These are phyloP conservation scores for Vanrija sp. DNA, from an alignment of 1,284 basidiomycete genomes.

Conservation along the genomic window DNA sequence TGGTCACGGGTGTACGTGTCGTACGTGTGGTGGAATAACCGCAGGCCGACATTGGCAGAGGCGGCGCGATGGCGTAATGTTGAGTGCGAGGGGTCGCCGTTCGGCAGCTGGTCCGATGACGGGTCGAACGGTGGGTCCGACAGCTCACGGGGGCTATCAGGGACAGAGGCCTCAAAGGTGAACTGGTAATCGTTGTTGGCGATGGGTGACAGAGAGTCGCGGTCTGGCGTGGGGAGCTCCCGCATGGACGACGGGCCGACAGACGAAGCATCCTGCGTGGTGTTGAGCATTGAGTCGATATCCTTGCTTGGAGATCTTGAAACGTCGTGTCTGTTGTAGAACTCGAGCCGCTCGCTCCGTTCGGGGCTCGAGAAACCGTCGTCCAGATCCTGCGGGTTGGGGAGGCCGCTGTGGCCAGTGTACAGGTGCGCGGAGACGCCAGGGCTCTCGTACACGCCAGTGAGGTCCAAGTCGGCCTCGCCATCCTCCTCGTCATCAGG, in stretches of 20 bases:
- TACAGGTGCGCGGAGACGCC: too few species aligned
- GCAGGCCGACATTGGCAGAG: conserved; percentile 66
- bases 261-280: background rate
- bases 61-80: conserved; percentile 31
- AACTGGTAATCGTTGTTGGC: conserved; percentile 59
- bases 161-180: conserved; percentile 56
- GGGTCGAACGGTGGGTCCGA: conserved; percentile 7
- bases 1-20: conserved; percentile 91
- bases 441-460: too few species aligned
- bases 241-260: background rate
- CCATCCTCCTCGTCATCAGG: conserved; percentile 3
- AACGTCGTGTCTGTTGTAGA: too few species aligned
- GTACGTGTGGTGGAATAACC: conserved; percentile 79
- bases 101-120: conserved; percentile 15
- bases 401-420: too few species aligned
- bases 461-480: conserved; percentile 8
- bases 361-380: too few species aligned
- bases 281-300: background rate
- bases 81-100: conserved; percentile 31
- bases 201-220: conserved; percentile 32
- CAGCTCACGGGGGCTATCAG: background rate
- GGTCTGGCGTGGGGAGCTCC: background rate
- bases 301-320: too few species aligned
- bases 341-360: too few species aligned
- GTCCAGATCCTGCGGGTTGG: too few species aligned